Evolutionary conservation across 805 yeast species (phyloP).

Genomic region (Komagataella pseudopastoris): DNA sequence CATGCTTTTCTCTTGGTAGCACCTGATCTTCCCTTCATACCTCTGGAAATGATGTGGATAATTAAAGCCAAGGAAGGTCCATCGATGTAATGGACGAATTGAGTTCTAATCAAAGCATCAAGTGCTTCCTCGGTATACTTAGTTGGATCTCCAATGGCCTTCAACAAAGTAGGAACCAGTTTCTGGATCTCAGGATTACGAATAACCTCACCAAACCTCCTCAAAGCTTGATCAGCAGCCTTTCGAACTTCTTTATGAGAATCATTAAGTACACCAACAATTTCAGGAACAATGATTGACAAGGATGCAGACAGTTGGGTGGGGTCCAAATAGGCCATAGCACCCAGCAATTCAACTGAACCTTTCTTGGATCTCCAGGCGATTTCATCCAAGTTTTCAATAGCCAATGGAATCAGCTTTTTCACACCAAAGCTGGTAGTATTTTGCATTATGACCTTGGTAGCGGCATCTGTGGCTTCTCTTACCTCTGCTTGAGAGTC

Average conservation of each 20-base stretch:
- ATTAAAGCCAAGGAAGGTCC: constrained; percentile 95
- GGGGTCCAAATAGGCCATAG: constrained; percentile 97
- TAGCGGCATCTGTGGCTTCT: constrained; percentile 77
- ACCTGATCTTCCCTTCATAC: constrained; percentile 92
- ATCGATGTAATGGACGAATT: constrained; percentile 94
- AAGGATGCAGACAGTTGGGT: constrained; percentile 82
- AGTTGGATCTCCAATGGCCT: constrained; percentile 95
- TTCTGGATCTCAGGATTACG: constrained; percentile 92
- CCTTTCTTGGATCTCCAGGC: constrained; percentile 97
- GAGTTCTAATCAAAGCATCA: constrained; percentile 76
- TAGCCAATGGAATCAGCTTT: constrained; percentile 81
- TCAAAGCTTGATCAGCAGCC: constrained; percentile 82
- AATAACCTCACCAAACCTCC: constrained; percentile 92
- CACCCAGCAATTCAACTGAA: constrained; percentile 88
- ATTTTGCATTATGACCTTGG: constrained; percentile 76
- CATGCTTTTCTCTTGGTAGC: constrained; percentile 85
- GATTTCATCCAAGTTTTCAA: constrained; percentile 71
- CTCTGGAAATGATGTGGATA: constrained; percentile 89
- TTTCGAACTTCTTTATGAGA: constrained; percentile 94
- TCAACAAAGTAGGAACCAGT: constrained; percentile 75
- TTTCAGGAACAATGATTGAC: constrained; percentile 87
- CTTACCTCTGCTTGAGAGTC: constrained; percentile 80
- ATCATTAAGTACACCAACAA: constrained; percentile 88
- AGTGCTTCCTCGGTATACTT: constrained; percentile 79
- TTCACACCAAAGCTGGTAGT: constrained; percentile 90